Conservation (phyloP, 331 rosid species). For the Malus hybrid region DNA sequence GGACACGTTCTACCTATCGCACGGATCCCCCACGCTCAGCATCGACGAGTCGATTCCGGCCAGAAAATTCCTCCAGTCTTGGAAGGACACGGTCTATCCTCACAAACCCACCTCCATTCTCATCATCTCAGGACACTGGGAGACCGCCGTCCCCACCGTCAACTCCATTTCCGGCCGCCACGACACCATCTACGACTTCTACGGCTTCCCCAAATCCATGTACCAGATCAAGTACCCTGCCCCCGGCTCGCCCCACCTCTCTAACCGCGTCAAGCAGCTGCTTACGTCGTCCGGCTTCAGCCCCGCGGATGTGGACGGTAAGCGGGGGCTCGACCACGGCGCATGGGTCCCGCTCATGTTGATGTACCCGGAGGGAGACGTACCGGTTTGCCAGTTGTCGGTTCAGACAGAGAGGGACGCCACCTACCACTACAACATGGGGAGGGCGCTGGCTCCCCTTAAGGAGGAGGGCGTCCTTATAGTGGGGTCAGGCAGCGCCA, state of each 20-base stretch:
- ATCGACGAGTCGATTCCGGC: slow-evolving; percentile 50
- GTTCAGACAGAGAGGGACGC: slow-evolving; percentile 53
- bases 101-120: slow-evolving; percentile 49
- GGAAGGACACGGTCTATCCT: slow-evolving; percentile 27
- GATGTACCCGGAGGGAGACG: slow-evolving; percentile 84
- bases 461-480: slow-evolving; percentile 65
- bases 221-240: slow-evolving; percentile 78
- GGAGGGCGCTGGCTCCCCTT: slow-evolving; percentile 69
- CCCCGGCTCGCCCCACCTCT: slow-evolving; percentile 69
- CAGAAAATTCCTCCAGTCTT: slow-evolving; percentile 41
- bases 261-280: slow-evolving; percentile 58
- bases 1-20: slow-evolving; percentile 62
- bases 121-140: slow-evolving; percentile 66
- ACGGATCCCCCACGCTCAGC: slow-evolving; percentile 59
- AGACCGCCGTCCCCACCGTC: slow-evolving; percentile 51
- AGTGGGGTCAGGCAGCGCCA: slow-evolving; percentile 75
- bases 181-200: slow-evolving; percentile 75
- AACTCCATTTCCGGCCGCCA: slow-evolving; percentile 31
- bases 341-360: slow-evolving; percentile 78
- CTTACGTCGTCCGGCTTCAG: slow-evolving; percentile 34
- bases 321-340: slow-evolving; percentile 78
- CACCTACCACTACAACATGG: slow-evolving; percentile 57
- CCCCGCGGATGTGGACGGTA: slow-evolving; percentile 45
- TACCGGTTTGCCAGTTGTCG: slow-evolving; percentile 81
- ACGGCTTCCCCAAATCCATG: slow-evolving; percentile 58